Base-by-base conservation (phyloP, 345 rosid genomes). In the Draba incana region DNA sequence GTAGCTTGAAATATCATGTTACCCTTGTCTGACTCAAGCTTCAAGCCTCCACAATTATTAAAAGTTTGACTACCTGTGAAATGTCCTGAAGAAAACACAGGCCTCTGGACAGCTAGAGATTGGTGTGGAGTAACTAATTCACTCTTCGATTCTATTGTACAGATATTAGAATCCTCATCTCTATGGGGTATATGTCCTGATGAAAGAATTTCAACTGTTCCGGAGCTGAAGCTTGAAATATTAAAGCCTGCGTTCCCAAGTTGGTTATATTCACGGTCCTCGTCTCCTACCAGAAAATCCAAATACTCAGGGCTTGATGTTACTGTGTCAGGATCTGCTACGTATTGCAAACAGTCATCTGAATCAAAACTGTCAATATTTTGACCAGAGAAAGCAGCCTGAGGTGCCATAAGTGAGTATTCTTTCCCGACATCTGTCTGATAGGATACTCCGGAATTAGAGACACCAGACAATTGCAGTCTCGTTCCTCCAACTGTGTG, bases 141-240 rank as follows among this genome's bases (percentile, higher is more conserved):
- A 75, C 92, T 79, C 58, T 72, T 77, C 70, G 81, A 85, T 57
- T 91, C 93, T 52, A 83, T 83, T 39, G 85, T 84, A 75, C 82
- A 84, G 50, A 85, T 51, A 68, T 82, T 86, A 72, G 78, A 71
- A 55, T 85, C 93, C 70, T 81, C 85, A 55, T 85, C 88, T 60
- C 51, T 62, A 51, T 37, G 57, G 15, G 85, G 84, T 78, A 69
- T 69, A 71, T 75, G 75, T 51, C 83, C 81, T 5, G 82, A 77
- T 13, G 81, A 82, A 70, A 77, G 80, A 58, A 90, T 85, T 61
- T 84, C 83, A 69, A 78, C 76, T 56, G 87, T 83, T 78, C 84
- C 97, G 13, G 85, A 78, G 56, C 86, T 83, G 70, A 79, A 57
- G 50, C 81, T 79, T 37, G 85, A 80, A 52, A 77, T 48, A 60